Conservation (phyloP, 163 green algal species). For the Prototheca cutis region DNA sequence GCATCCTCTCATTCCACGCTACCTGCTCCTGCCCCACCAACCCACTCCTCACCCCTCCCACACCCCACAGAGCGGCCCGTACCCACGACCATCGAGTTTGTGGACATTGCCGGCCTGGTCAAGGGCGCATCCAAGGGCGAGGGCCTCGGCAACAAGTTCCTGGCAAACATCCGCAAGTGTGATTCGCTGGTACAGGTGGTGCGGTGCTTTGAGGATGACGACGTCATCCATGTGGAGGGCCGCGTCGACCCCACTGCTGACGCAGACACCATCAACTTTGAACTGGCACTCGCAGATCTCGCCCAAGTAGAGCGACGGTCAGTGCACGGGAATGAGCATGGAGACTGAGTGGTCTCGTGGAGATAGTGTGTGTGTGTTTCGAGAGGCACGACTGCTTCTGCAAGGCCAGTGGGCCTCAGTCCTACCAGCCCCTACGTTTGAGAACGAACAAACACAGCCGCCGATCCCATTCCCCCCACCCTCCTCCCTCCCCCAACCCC, state of each 20-base stretch:
- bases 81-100: constrained; percentile 73
- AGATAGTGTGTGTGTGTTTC: too few relatives aligned
- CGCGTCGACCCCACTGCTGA: constrained; percentile 70
- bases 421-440: too few relatives aligned
- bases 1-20: neutral
- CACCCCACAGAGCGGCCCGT: constrained; percentile 7
- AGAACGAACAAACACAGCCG: too few relatives aligned
- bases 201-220: constrained; percentile 90
- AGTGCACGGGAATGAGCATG: too few relatives aligned
- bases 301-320: constrained; percentile 63
- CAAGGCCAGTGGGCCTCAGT: too few relatives aligned
- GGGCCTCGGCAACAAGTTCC: constrained; percentile 87
- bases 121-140: constrained; percentile 76
- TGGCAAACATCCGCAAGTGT: constrained; percentile 77
- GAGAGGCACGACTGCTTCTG: too few relatives aligned
- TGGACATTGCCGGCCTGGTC: constrained; percentile 85
- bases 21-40: neutral
- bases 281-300: constrained; percentile 89
- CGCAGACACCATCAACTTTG: constrained; percentile 92
- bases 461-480: too few relatives aligned
- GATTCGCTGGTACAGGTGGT: constrained; percentile 85
- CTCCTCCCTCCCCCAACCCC: too few relatives aligned
- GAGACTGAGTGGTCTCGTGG: too few relatives aligned
- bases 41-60: neutral
- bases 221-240: constrained; percentile 89